Evolutionary conservation across 345 rosid genomes (phyloP), one percentile per base, ranked within the genome.

Genomic region (Fremontodendron californicum): DNA sequence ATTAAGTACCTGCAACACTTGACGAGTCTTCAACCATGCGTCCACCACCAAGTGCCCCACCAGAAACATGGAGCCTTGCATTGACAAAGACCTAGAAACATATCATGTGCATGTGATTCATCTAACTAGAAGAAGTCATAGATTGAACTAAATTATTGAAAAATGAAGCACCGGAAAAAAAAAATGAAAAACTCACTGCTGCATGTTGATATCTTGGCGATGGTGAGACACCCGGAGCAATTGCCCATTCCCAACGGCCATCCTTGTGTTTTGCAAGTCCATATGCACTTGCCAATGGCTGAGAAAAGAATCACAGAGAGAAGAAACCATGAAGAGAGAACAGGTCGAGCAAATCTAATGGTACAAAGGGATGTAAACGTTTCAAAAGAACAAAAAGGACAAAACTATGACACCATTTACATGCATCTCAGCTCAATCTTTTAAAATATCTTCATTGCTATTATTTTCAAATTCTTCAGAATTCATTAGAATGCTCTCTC

Each of bases 211-310:
- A 96, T 96, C 99, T 92, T 78, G 98, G 84, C 70, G 99, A 96
- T 63, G 99, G 99, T 33, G 99, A 94, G 35, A 96, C 97, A 73
- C 99, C 98, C 71, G 99, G 99, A 81, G 98, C 99, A 73, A 96
- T 96, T 71, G 99, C 99, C 99, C 99, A 96, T 83, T 96, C 99
- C 99, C 99, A 96, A 73, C 99, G 99, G 61, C 99, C 99, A 87
- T 96, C 99, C 84, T 97, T 91, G 76, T 96, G 99, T 85, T 94
- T 96, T 48, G 99, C 99, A 84, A 96, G 97, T 78, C 98, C 99
- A 86, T 96, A 96, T 57, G 99, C 99, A 83, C 96, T 93, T 31
- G 99, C 90, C 75, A 93, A 82, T 48, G 99, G 99, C 99, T 96
- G 88, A 61, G 78, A 64, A 54, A 52, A 61, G 58, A 45, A 58